Base-by-base conservation (phyloP, 2,329 filamentous ascomycete genomes). In the Hymenoscyphus fraxineus region DNA sequence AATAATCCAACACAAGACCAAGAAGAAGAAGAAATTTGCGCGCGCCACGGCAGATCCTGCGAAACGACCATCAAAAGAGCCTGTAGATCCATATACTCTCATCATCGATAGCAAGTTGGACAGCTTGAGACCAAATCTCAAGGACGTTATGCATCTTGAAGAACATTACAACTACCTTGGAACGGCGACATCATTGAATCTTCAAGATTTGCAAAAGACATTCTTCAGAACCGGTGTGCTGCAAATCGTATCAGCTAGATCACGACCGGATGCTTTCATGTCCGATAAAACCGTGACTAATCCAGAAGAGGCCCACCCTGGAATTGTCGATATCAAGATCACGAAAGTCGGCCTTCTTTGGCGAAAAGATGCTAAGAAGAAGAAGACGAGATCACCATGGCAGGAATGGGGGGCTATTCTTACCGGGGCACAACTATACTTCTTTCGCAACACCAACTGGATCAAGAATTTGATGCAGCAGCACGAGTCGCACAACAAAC, bases 361-460 rank as follows among this genome's bases (percentile, higher is more conserved):
- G 95, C 88, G 95, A 56, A 99, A 99, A 75, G 93, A 97, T 68
- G 80, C 84, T 1, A 97, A 96, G 79, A 97, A 94, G 78, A 94
- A 95, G 79, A 96, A 96, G 77, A 90, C 93, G 0, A 86, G 94
- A 55, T 97, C 94, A 12, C 94, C 95, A 1, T 99, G 95, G 95
- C 94, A 97, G 75, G 95, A 99, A 82, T 99, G 95, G 95, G 95
- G 95, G 61, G 95, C 93, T 31, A 90, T 99, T 65, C 83, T 99
- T 38, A 99, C 95, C 0, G 92, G 94, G n/a, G 96, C 95, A 6
- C 94, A 97, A 73, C 84, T 99, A 7, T 99, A 97, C 76, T 92
- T 99, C 77, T 99, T 98, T 80, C 89, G 92, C 64, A 97, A 98
- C 75, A 90, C 92, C 5, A 83, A 88, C 22, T 99, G 95, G 94